Evolutionary conservation across 2,329 filamentous ascomycete genomes (phyloP).

Genomic region (Arachnomyces sp.): DNA sequence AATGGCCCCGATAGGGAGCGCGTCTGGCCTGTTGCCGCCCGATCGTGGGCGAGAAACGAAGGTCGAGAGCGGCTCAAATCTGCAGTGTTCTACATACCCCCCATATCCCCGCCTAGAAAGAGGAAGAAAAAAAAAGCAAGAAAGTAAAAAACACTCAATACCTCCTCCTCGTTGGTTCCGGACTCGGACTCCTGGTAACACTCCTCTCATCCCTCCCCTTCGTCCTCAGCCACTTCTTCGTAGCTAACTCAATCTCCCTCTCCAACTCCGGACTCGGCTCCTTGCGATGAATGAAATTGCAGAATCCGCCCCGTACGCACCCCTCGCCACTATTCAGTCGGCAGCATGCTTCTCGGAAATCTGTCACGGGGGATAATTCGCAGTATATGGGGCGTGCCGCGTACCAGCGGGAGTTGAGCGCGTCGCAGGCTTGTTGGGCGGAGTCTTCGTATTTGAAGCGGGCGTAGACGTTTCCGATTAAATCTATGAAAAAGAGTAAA

Average conservation of each 20-base stretch:
- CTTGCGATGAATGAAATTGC: conserved; percentile 99
- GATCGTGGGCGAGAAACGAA: no score
- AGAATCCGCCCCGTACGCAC: conserved; percentile 92
- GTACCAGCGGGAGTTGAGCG: conserved; percentile 92
- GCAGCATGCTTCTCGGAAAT: conserved; percentile 97
- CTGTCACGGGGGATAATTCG: conserved; percentile 91
- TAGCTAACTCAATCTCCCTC: conserved; percentile 72
- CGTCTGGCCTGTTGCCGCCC: no score
- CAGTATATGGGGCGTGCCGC: conserved; percentile 95
- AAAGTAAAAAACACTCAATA: conserved; percentile 39
- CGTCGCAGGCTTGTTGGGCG: conserved; percentile 87
- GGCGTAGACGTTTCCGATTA: conserved; percentile 98
- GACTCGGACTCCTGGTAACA: conserved; percentile 71
- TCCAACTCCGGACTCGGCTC: conserved; percentile 86
- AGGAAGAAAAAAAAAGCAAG: not conserved
- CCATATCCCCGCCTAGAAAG: no score
- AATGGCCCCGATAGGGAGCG: no score
- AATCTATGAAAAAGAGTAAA: conserved; percentile 45
- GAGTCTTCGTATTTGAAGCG: conserved; percentile 99
- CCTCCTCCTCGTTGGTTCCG: conserved; percentile 69
- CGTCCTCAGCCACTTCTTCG: conserved; percentile 91
- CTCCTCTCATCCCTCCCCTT: conserved; percentile 78
- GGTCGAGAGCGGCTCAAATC: no score
- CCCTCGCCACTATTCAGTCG: conserved; percentile 89
- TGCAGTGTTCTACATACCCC: no score